Evolutionary conservation across 2,329 filamentous ascomycete species (phyloP).

Genomic region (Aspergillus fischeri): DNA sequence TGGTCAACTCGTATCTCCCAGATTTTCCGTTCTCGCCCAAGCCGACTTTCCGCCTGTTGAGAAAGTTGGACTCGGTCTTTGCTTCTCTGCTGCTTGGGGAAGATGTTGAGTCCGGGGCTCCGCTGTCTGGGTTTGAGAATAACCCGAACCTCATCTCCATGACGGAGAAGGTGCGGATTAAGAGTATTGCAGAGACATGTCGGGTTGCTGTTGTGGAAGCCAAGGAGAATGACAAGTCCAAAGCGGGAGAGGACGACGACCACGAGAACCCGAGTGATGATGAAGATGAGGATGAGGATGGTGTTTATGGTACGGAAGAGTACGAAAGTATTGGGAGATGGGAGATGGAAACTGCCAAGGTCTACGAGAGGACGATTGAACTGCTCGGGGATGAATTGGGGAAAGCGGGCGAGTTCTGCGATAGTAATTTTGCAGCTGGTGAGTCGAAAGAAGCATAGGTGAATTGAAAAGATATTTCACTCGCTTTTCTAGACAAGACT

Average conservation of each 20-base stretch:
- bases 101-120: conserved; percentile 61
- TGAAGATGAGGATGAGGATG: conserved; percentile 28
- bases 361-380: conserved; percentile 77
- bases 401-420: conserved; percentile 24
- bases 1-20: conserved; percentile 67
- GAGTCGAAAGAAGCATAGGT: neutral
- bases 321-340: conserved; percentile 33
- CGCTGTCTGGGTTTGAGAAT: conserved; percentile 66
- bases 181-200: conserved; percentile 73
- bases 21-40: conserved; percentile 66
- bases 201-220: conserved; percentile 66
- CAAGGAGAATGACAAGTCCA: conserved; percentile 46
- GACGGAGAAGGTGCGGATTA: conserved; percentile 84
- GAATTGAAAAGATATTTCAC: neutral
- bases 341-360: conserved; percentile 67
- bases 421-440: conserved; percentile 15
- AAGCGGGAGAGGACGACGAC: conserved; percentile 37
- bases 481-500: neutral
- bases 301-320: conserved; percentile 18
- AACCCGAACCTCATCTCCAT: conserved; percentile 56
- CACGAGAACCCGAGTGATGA: conserved; percentile 26
- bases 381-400: conserved; percentile 67
- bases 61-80: conserved; percentile 81
- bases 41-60: conserved; percentile 66
- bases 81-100: conserved; percentile 66